These are phyloP conservation scores for Epichloe hybrida DNA, from an alignment of 2,329 filamentous ascomycete genomes.

Conservation along the genomic window DNA sequence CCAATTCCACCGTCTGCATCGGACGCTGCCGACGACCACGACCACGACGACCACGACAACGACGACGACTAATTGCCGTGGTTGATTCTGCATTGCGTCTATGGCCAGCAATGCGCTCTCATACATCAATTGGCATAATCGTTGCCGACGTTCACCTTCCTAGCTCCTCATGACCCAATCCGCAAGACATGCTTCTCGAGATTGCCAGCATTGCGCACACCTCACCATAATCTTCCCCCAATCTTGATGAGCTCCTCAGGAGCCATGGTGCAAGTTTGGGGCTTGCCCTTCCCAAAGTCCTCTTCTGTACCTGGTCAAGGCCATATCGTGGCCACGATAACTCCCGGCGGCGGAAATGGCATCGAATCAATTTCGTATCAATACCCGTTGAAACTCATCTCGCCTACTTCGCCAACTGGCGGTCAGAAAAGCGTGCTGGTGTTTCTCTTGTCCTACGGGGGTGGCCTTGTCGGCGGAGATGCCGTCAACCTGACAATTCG, in stretches of 20 bases:
- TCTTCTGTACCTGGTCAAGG: constrained; percentile 67
- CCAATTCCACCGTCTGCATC: neutral
- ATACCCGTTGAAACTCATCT: constrained; percentile 89
- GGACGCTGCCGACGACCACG: neutral
- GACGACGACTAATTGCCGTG: neutral
- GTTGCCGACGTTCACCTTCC: neutral
- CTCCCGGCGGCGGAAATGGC: constrained; percentile 58
- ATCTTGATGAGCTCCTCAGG: neutral
- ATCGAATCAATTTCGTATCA: constrained; percentile 71
- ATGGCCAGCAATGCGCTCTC: neutral
- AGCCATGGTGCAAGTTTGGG: constrained; percentile 8
- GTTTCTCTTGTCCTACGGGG: constrained; percentile 88
- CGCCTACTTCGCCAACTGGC: constrained; percentile 50
- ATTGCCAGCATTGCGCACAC: neutral
- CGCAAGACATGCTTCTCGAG: neutral
- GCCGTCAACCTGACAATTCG: constrained; percentile 59
- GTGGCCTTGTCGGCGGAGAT: constrained; percentile 82
- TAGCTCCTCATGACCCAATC: neutral
- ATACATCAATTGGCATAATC: neutral
- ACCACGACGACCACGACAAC: neutral
- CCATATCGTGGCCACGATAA: constrained; percentile 55
- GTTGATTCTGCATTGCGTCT: neutral
- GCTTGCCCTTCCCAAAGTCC: constrained; percentile 58
- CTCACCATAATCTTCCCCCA: neutral
- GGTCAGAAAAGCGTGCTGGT: constrained; percentile 59